Evolutionary conservation across 805 yeast genomes (phyloP), one percentile per base, ranked within the genome.

Genomic region (Wickerhamomyces bisporus): DNA sequence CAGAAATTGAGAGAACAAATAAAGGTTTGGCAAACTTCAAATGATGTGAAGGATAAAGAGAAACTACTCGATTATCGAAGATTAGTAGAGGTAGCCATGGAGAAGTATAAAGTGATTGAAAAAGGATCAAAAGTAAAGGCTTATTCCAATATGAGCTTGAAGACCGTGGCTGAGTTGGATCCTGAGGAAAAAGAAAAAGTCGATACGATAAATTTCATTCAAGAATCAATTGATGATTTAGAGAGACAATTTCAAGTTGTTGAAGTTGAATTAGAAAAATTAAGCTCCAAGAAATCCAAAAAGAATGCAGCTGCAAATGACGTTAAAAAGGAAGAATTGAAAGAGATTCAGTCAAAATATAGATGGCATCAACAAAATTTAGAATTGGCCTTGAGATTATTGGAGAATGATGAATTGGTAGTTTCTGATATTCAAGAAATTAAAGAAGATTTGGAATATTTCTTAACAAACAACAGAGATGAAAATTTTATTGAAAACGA

Each of bases 1-100:
- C 98, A 91, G 58, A 78, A 95, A 56, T 76, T 83, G 47, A 75
- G 98, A 56, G 98, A 91, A 61, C 98, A 88, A 67, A 86, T 91
- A 52, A 91, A 91, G 62, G 85, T 85, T 39, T 91, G 98, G 98
- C 70, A 89, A 58, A 78, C 89, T 16, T 86, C 88, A 47, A 83
- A 79, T 52, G 94, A 89, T 47, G 86, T 89, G 36, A 88, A 94
- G 60, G 95, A 91, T 52, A 93, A 86, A 55, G 85, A 82, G 50
- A 72, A 80, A 20, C 69, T 86, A 43, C 68, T 81, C 44, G 96
- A 88, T 50, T 82, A 88, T 55, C 70, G 93, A 41, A 68, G 75
- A 50, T 58, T 77, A 36, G 83, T 84, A 41, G 82, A 76, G 53
- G 66, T 66, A 38, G 93, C 93, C 46, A 91, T 91, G 98, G 98